These are phyloP conservation scores for Coniferiporia sulphurascens DNA, from an alignment of 1,284 basidiomycete species.

Conservation along the genomic window DNA sequence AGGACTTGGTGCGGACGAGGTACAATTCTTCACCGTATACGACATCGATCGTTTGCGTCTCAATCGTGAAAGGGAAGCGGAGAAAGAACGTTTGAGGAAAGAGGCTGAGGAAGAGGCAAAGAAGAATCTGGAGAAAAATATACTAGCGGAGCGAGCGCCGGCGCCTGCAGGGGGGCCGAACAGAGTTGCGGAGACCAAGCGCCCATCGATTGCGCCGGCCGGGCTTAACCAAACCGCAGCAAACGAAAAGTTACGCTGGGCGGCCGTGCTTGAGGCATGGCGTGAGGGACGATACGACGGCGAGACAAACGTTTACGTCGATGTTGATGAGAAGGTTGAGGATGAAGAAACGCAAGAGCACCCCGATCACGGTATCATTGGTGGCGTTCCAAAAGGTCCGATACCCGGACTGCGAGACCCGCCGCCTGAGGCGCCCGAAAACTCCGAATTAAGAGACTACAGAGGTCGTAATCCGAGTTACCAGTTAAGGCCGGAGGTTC, in stretches of 20 bases:
- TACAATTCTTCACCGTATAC: constrained; percentile 34
- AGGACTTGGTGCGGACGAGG: constrained; percentile 59
- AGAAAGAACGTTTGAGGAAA: not conserved
- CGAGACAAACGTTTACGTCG: constrained; percentile 1
- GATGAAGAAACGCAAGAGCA: not conserved
- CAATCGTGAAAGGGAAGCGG: not conserved
- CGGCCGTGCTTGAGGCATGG: constrained; percentile 51
- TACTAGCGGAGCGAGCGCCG: not conserved
- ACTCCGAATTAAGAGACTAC: constrained; percentile 12
- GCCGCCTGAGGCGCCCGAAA: not conserved
- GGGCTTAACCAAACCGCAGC: constrained; percentile 14
- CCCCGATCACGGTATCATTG: not conserved
- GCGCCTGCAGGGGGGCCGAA: not conserved
- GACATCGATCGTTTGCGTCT: constrained; percentile 11
- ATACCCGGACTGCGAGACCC: constrained; percentile 16
- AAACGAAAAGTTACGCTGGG: constrained; percentile 37
- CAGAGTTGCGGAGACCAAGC: not conserved
- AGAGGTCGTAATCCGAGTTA: constrained; percentile 7
- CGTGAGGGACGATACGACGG: constrained; percentile 35
- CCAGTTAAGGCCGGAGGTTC: constrained; percentile 15
- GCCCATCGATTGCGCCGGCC: not conserved
- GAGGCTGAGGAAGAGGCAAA: not conserved
- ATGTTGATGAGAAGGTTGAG: constrained; percentile 7
- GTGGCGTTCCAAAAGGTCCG: constrained; percentile 1
- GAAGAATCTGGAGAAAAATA: not conserved